Conservation (phyloP, 2,329 filamentous ascomycete genomes). For the Ascochyta fabae region DNA sequence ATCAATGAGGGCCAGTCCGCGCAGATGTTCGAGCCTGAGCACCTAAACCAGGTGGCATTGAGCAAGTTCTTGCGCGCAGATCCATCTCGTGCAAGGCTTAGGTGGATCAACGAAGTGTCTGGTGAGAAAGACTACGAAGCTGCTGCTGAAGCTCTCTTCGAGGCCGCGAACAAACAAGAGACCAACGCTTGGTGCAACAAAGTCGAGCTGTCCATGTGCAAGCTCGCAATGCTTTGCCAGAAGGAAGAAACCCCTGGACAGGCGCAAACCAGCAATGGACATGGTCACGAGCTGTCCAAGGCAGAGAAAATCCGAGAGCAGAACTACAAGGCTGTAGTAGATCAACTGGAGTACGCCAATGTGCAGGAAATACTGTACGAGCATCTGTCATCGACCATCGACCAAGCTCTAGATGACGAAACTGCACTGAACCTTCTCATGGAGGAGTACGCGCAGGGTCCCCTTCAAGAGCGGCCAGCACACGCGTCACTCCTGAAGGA, state of each 20-base stretch:
- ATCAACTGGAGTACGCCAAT: constrained; percentile 70
- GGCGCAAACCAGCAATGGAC: constrained; percentile 40
- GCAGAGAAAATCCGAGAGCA: constrained; percentile 50
- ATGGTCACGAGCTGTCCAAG: constrained; percentile 36
- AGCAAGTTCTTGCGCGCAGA: constrained; percentile 79
- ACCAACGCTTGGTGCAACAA: constrained; percentile 90
- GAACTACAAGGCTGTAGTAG: constrained; percentile 55
- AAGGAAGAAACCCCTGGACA: constrained; percentile 55
- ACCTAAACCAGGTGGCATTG: constrained; percentile 72
- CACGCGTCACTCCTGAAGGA: constrained; percentile 75
- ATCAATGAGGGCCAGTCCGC: constrained; percentile 61
- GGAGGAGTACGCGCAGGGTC: constrained; percentile 65
- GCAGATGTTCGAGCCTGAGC: constrained; percentile 69
- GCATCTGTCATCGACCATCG: constrained; percentile 72
- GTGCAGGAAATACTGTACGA: constrained; percentile 81
- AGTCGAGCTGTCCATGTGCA: constrained; percentile 87
- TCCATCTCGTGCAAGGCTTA: constrained; percentile 75
- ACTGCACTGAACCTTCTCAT: constrained; percentile 79
- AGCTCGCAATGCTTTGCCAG: constrained; percentile 67
- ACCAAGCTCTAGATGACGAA: constrained; percentile 77
- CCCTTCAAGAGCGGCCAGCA: constrained; percentile 66
- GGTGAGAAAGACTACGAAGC: constrained; percentile 75
- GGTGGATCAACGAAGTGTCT: constrained; percentile 93
- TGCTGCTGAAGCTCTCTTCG: constrained; percentile 73
- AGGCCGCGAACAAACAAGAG: constrained; percentile 74